Conservation (phyloP, 2,329 filamentous ascomycete species). For the Xylaria sp. region DNA sequence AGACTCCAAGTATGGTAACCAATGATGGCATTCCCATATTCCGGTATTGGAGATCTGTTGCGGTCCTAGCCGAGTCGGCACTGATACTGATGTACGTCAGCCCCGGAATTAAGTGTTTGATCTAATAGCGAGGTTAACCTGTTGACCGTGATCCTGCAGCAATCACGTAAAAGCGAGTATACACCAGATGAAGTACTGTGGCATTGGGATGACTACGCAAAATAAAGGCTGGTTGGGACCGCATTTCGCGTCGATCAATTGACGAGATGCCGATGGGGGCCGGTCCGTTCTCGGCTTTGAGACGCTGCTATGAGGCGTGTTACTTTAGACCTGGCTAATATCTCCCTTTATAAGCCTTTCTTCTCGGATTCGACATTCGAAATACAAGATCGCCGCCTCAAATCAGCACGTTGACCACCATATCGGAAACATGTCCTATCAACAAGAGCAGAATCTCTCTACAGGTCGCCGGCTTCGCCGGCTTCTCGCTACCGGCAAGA, state of each 20-base stretch:
- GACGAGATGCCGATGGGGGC: background rate
- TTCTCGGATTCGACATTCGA: background rate
- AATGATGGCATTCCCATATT: background rate
- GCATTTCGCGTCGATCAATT: background rate
- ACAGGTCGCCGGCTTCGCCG: slow-evolving; percentile 44
- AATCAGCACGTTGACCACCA: background rate
- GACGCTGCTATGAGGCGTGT: background rate
- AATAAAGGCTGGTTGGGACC: too few relatives aligned
- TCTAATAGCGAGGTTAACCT: background rate
- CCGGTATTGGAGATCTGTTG: background rate
- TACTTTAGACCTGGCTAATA: background rate
- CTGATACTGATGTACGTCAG: background rate
- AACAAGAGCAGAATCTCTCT: background rate
- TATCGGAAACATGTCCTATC: background rate
- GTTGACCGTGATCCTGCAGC: background rate
- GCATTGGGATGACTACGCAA: background rate
- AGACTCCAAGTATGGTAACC: background rate
- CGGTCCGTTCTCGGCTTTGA: slow-evolving; percentile 1
- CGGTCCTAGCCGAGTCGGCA: background rate
- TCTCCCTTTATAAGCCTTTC: background rate
- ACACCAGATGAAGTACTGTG: too few relatives aligned
- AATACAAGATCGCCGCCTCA: background rate
- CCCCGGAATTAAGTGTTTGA: background rate
- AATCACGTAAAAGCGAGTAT: too few relatives aligned
- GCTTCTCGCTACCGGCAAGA: slow-evolving; percentile 43